Evolutionary conservation across 305 asterid genomes (phyloP).

Genomic region (Rubia tinctorum): DNA sequence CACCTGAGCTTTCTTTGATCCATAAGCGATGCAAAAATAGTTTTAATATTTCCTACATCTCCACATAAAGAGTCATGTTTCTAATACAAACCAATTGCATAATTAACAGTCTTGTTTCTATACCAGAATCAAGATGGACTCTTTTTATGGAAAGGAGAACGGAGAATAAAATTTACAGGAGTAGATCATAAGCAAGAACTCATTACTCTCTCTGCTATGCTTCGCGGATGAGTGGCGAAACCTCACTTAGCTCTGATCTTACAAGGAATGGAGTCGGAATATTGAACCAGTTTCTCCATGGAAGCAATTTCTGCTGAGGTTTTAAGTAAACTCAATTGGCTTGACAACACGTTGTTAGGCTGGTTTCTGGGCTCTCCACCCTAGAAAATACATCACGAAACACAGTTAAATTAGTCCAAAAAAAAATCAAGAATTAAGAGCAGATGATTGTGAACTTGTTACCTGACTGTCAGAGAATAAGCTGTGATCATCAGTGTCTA

Average conservation of each 20-base stretch:
- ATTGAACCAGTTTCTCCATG: constrained; percentile 63
- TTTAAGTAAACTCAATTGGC: constrained; percentile 64
- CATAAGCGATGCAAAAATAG: not conserved
- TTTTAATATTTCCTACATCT: no score
- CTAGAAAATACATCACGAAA: constrained; percentile 23
- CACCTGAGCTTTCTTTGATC: constrained; percentile 33
- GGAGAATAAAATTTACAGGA: no score
- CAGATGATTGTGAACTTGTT: not conserved
- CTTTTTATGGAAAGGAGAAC: not conserved
- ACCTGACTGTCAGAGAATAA: constrained; percentile 43
- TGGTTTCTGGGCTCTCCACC: constrained; percentile 38
- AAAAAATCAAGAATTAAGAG: not conserved
- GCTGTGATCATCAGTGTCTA: constrained; percentile 35
- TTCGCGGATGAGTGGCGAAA: constrained; percentile 93
- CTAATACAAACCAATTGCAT: not conserved
- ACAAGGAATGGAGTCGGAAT: constrained; percentile 68
- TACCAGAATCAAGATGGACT: no score
- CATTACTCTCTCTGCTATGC: constrained; percentile 96
- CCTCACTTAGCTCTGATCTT: constrained; percentile 91
- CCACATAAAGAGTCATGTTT: not conserved
- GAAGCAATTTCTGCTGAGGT: constrained; percentile 47
- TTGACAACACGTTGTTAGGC: constrained; percentile 41
- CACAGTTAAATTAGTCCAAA: not conserved
- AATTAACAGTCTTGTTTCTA: no score
- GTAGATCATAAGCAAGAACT: not conserved